These are phyloP conservation scores for Helichrysum umbraculigerum DNA, from an alignment of 129 eudicot species.

Conservation along the genomic window DNA sequence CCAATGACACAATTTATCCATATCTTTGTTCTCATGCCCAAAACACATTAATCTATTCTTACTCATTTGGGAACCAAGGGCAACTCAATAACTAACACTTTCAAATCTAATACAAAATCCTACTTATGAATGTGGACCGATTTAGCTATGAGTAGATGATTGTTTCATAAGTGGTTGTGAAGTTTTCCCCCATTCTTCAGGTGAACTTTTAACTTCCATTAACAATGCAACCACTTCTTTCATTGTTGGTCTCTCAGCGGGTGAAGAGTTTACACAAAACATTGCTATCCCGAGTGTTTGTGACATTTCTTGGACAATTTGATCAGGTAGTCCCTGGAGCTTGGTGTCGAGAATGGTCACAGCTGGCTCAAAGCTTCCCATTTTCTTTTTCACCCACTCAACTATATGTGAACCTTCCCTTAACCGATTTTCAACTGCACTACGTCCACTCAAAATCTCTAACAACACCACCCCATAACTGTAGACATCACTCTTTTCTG, in stretches of 20 bases:
- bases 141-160: conserved; percentile 63
- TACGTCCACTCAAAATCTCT: conserved; percentile 78
- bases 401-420: conserved; percentile 81
- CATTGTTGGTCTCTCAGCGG: conserved; percentile 82
- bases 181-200: conserved; percentile 87
- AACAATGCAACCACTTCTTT: conserved; percentile 87
- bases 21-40: conserved; percentile 25
- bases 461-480: conserved; percentile 84
- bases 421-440: conserved; percentile 67
- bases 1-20: conserved; percentile 29
- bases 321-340: conserved; percentile 80
- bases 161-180: conserved; percentile 92
- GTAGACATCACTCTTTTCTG: conserved; percentile 90
- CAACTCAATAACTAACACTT: conserved; percentile 24
- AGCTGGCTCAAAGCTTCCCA: conserved; percentile 94
- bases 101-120: conserved; percentile 28
- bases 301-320: conserved; percentile 86
- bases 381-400: conserved; percentile 90
- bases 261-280: conserved; percentile 91
- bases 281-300: conserved; percentile 89
- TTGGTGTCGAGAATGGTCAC: conserved; percentile 61
- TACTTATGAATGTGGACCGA: conserved; percentile 13
- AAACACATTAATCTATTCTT: conserved; percentile 19
- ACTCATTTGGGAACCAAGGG: conserved; percentile 21
- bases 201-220: conserved; percentile 78